These are phyloP conservation scores for Lagenidium giganteum DNA, from an alignment of 352 stramenopile genomes.

Conservation along the genomic window DNA sequence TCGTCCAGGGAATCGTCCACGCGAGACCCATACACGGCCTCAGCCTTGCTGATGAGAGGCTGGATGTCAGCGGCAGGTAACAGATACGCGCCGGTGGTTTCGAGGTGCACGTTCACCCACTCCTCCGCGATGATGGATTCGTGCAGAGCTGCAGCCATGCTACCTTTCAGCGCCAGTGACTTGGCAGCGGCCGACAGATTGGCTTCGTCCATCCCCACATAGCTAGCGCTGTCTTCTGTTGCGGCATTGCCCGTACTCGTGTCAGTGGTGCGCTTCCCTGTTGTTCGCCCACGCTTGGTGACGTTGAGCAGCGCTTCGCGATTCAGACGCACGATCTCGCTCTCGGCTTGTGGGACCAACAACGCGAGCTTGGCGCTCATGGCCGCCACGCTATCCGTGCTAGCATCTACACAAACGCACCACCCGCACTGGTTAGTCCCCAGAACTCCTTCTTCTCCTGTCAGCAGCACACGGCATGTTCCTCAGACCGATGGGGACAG, in stretches of 20 bases:
- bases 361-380: conserved; percentile 58
- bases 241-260: no score
- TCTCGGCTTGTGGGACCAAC: conserved; percentile 49
- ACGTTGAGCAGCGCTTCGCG: conserved; percentile 30
- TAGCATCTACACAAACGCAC: no score
- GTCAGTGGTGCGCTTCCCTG: no score
- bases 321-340: conserved; percentile 70
- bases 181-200: background rate
- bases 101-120: conserved; percentile 77
- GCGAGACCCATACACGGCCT: conserved; percentile 38
- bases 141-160: conserved; percentile 30
- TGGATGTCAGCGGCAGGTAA: conserved; percentile 44
- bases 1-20: no score
- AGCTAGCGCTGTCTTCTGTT: no score
- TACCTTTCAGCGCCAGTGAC: conserved; percentile 10
- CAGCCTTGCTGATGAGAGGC: conserved; percentile 21
- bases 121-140: conserved; percentile 74
- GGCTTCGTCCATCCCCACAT: no score
- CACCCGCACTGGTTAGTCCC: no score
- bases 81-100: conserved; percentile 42
- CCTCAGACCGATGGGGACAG: no score
- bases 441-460: no score
- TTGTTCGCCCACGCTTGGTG: no score
- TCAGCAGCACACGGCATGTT: no score
- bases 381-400: conserved; percentile 45